These are phyloP conservation scores for Jaminaea rosea DNA, from an alignment of 1,284 basidiomycete species.

Conservation along the genomic window DNA sequence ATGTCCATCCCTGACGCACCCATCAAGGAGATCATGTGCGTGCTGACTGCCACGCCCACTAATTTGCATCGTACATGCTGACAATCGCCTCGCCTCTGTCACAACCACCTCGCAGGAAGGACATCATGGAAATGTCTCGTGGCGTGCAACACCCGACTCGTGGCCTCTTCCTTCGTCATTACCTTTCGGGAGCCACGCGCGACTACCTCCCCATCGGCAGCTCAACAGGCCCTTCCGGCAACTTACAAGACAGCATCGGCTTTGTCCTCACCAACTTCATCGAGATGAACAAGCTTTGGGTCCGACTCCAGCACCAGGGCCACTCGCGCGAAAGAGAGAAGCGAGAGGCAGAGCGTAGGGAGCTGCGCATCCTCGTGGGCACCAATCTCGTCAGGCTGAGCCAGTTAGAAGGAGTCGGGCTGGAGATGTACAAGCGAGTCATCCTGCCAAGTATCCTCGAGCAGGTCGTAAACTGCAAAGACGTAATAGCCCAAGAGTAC, in stretches of 20 bases:
- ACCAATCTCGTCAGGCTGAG: constrained; percentile 47
- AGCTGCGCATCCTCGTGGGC: constrained; percentile 44
- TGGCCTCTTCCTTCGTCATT: constrained; percentile 46
- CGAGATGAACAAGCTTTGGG: constrained; percentile 48
- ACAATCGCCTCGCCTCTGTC: too few relatives aligned
- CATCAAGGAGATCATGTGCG: constrained; percentile 47
- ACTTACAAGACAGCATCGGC: constrained; percentile 42
- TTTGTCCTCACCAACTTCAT: constrained; percentile 47
- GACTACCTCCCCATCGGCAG: constrained; percentile 42
- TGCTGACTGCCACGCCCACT: too few relatives aligned
- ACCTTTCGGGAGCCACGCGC: constrained; percentile 43
- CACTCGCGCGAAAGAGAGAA: constrained; percentile 45
- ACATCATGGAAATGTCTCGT: constrained; percentile 46
- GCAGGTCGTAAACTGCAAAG: constrained; percentile 47
- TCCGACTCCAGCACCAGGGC: constrained; percentile 45
- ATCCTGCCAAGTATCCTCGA: constrained; percentile 44
- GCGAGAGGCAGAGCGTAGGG: constrained; percentile 42
- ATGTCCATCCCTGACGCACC: constrained; percentile 47
- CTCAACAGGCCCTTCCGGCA: constrained; percentile 37
- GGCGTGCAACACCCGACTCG: constrained; percentile 46
- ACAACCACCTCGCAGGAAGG: too few relatives aligned
- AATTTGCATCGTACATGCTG: too few relatives aligned
- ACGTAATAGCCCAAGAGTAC: constrained; percentile 46
- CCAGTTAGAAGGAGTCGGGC: constrained; percentile 44
- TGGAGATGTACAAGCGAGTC: constrained; percentile 39